Evolutionary conservation across 2,329 filamentous ascomycete species (phyloP), one percentile per base, ranked within the genome.

Genomic region (Periconia digitata): DNA sequence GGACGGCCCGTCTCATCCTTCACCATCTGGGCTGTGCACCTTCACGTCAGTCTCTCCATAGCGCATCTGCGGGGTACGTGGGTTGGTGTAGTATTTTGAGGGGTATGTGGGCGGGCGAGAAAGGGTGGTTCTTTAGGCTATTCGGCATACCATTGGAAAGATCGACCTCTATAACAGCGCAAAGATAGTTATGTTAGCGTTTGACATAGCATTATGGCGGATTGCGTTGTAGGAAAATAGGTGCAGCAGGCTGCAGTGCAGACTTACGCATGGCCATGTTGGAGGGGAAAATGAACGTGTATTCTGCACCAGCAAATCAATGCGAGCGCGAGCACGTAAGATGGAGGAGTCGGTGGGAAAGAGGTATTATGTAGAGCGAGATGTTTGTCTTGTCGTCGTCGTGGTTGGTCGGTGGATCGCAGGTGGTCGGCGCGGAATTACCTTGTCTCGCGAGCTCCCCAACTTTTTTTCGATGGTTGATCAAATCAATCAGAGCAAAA

Each of bases 1-100:
- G 94, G 94, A 70, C 94, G 85, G 54, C 94, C 94, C 74, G 94
- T 86, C 78, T 99, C 94, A 81, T 99, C 94, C 80, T 96, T 96
- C 80, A 96, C 85, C 74, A 99, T 76, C 74, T 83, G 80, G 66
- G 84, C 84, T 84, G 56, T 62, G 46, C 43, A 44, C 61, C 50
- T 44, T 56, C 18, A 58, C 51, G 58, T 61, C 52, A 61, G 59
- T 60, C 58, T 52, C 46, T 60, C 54, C 24, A 24, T 45, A 13
- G 49, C 23, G 48, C 37, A 41, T n/a, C 23, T 44, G 47, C 34
- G 45, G 53, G 50, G 38, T 37, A 39, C 36, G 42, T 43, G 47
- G 23, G 13, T 29, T 12, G 41, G 15, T 49, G 23, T 15, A 48
- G 36, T 8, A 41, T 15, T 47, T 27, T 15, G 47, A 49, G 38